Conservation (phyloP, 345 rosid genomes). For the Eutrema heterophyllum region DNA sequence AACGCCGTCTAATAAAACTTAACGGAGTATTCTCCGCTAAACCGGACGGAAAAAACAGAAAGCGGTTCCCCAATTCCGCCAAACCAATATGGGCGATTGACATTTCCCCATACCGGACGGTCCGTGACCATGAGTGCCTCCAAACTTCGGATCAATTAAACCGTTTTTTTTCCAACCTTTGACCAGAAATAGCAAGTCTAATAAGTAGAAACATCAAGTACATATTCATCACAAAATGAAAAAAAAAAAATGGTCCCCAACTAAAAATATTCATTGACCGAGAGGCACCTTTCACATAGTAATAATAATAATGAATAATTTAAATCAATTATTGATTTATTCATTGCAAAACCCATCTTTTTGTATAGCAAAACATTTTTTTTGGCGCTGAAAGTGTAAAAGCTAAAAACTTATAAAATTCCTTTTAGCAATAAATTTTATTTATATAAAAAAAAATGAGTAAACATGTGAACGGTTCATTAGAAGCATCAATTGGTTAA, state of each 20-base stretch:
- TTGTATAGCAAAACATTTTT: not conserved
- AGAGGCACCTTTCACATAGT: conserved; percentile 14
- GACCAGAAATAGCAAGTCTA: conserved; percentile 2
- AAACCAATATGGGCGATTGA: conserved; percentile 18
- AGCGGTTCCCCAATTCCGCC: conserved; percentile 15
- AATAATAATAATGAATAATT: not conserved
- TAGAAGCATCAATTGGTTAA: no score
- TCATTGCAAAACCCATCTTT: not conserved
- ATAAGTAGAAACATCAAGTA: conserved; percentile 18
- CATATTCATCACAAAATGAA: not conserved
- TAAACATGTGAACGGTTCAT: no score
- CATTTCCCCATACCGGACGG: conserved; percentile 21
- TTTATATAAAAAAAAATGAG: no score
- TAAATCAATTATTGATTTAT: not conserved
- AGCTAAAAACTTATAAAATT: not conserved
- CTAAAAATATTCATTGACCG: conserved; percentile 8
- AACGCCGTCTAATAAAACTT: conserved; percentile 18
- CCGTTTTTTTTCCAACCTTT: not conserved
- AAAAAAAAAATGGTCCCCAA: conserved; percentile 7
- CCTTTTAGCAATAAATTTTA: not conserved
- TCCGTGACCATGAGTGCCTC: conserved; percentile 12
- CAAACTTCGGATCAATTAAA: conserved; percentile 12
- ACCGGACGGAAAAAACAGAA: not conserved
- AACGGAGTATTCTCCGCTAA: conserved; percentile 3
- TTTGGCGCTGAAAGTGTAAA: not conserved